Base-by-base conservation (phyloP, 2,329 filamentous ascomycete genomes). In the Aureobasidium sp. region DNA sequence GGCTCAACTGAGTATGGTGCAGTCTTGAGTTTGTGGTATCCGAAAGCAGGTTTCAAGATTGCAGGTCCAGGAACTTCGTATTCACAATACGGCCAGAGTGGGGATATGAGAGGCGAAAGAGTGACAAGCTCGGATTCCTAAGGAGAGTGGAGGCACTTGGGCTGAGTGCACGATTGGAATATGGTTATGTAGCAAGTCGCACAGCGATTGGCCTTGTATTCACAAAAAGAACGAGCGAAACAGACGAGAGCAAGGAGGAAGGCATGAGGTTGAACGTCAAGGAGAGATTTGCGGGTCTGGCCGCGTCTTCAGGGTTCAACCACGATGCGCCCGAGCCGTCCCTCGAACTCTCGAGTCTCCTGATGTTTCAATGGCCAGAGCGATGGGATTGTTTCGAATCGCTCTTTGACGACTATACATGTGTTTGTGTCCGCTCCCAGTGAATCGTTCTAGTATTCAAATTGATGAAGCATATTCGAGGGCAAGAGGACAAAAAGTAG, bases 221-320 rank as follows among this genome's bases (percentile, higher is more conserved):
- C 7, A 16, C 21, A 25, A 16, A 10, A 34, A 9, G 25, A 41
- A 44, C 9, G 21, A 36, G 36, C 1, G 16, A 39, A 57, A 45
- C n/a, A 21, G 32, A 48, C 42, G 30, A 2, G 21, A 25, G 29
- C 30, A 58, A 47, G 37, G 52, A 45, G 52, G 29, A 39, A 49
- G 53, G 30, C 54, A 48, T 58, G 54, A 48, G 29, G 42, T 57
- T 57, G 32, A 58, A 37, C n/a, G 42, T 34, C 41, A 29, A 37
- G 42, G 54, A 37, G 54, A 58, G 42, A 58, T 58, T 58, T 47
- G 42, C 42, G 54, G 54, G 54, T 58, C 54, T 47, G 54, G 54
- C 54, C 54, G 54, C 54, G 54, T 58, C 41, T 6, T 6, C 54
- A 58, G 54, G 42, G 54, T 58, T 58, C 30, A 58, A 34, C 54